Percentiles rank a stretch among this genome's conserved stretches.
These are phyloP conservation scores for sunflower (Helianthus annuus) DNA, from an alignment of 129 eudicot species.

Conservation along the genomic window HanXRQr2.0-SUNRISE NC_035434.2:84815969-84816468, in stretches of 20 bases:
- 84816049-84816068: too few relatives aligned
- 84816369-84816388: conserved; percentile 13
- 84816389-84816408: conserved; percentile 20
- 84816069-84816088: too few relatives aligned
- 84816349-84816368: conserved; percentile 37
- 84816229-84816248: conserved; percentile 13
- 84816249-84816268: conserved; percentile 6
- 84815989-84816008: too few relatives aligned
- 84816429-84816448: not conserved
- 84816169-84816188: conserved; percentile 9
- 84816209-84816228: conserved; percentile 22
- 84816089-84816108: not conserved
- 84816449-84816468: too few relatives aligned
- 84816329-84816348: conserved; percentile 23
- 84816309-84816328: conserved; percentile 26
- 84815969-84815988: too few relatives aligned
- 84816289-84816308: conserved; percentile 18
- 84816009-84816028: too few relatives aligned
- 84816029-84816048: too few relatives aligned
- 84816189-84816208: not conserved
- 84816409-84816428: conserved; percentile 17
- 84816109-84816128: too few relatives aligned
- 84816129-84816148: not conserved
- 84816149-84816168: conserved; percentile 18
- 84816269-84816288: conserved; percentile 29